Evolutionary conservation across 306 rosid genomes (phyloP).

Genomic region (Vicia sativa): DNA sequence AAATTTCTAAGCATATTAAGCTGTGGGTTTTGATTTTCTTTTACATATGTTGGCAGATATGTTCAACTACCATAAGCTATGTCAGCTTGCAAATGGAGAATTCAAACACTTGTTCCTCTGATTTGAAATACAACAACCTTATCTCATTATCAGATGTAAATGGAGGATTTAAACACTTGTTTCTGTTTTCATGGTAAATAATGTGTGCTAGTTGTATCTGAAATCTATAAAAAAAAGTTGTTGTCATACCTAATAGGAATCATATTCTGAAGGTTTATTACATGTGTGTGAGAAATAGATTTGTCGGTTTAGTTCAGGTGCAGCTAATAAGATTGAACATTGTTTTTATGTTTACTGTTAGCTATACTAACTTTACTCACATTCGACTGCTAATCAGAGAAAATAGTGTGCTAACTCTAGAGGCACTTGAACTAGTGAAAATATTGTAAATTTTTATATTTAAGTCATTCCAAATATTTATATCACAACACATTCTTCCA

Average conservation of each 20-base stretch:
- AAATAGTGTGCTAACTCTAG: too few species aligned
- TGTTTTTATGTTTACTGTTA: too few species aligned
- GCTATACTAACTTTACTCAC: too few species aligned
- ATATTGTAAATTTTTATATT: too few species aligned
- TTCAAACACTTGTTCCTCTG: conserved; percentile 75
- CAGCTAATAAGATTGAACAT: too few species aligned
- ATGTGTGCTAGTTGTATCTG: conserved; percentile 10
- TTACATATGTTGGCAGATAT: conserved; percentile 56
- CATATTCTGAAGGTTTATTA: not conserved
- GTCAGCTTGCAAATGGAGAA: conserved; percentile 87
- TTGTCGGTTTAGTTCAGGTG: too few species aligned
- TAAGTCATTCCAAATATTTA: too few species aligned
- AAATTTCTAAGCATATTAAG: conserved; percentile 9
- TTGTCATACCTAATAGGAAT: not conserved
- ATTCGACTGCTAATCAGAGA: too few species aligned
- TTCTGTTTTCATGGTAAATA: conserved; percentile 31
- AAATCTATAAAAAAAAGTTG: not conserved
- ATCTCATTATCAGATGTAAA: conserved; percentile 26
- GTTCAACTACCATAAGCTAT: conserved; percentile 71
- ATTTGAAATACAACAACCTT: conserved; percentile 32
- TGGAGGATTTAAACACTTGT: conserved; percentile 13
- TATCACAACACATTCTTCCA: too few species aligned
- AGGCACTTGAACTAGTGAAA: too few species aligned
- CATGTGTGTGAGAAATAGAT: too few species aligned
- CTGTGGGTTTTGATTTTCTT: conserved; percentile 27